Evolutionary conservation across 192 early-diverging fungal genomes (phyloP), one percentile per base, ranked within the genome.

Genomic region (Phycomyces nitens): DNA sequence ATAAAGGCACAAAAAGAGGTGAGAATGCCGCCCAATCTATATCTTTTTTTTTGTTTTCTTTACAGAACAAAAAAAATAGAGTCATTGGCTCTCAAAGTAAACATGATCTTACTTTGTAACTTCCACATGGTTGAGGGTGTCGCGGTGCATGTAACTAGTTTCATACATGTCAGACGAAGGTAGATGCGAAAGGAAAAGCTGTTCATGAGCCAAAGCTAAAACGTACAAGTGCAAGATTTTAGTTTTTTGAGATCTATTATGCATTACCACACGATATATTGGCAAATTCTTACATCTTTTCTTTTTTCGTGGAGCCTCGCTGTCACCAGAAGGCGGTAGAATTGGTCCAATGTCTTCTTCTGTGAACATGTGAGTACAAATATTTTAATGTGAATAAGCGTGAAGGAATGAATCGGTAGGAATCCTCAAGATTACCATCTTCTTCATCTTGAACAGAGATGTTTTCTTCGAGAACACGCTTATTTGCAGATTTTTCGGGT

Each of bases 81-180:
- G 1, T 58, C 11, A 38, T 34, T 41, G 38, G 3, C 40, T 58
- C 18, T 9, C 12, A 22, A 18, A 16, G 15, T 21, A 53, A 61
- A 22, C 14, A 16, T 47, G 29, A n/a, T 27, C 52, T 64, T 82
- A 88, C 86, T 73, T 79, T 23, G 93, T 88, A 15, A 91, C 82
- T 1, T 79, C 79, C 3, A 94, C 84, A 67, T 86, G 86, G 58
- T 90, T 93, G 41, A 99, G 78, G 1, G 81, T 77, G 69, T 98
- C 94, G 23, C 96, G 83, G 65, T 99, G 97, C 97, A 99, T 99
- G 60, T 94, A 92, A 63, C 89, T 92, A 47, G 81, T 81, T 73
- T 97, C 95, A 65, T 98, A 98, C 90, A 94, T 92, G 62, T 94
- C 88, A 26, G 91, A 82, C 47, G 71, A 80, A n/a, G 96, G 95